Evolutionary conservation across 2,329 filamentous ascomycete genomes (phyloP), one percentile per base, ranked within the genome.

Genomic region (Alternaria sp.): DNA sequence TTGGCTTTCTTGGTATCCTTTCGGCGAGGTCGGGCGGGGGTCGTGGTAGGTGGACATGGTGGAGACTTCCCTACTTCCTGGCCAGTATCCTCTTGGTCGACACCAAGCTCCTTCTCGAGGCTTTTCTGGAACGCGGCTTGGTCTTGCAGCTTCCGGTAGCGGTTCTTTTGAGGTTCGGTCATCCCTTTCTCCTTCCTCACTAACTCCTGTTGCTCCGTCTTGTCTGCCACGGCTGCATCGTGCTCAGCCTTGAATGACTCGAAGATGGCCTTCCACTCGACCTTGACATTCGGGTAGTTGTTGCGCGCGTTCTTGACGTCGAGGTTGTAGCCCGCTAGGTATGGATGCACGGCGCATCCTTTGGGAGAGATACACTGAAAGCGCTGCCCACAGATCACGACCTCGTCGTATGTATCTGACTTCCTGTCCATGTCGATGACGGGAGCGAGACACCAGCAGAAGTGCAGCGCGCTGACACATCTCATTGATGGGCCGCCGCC

Each of bases 251-350:
- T 51, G 49, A 32, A 51, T 8, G 17, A 4, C 28, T 36, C 28
- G 5, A 51, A 51, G 5, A 36, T 51, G 5, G 11, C 28, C 44
- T 55, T 49, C 40, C 43, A 54, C 13, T 15, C 23, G 9, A 63
- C 9, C 25, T 47, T 9, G 11, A 36, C 50, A 4, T 54, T 21
- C 1, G 55, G 55, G 7, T 51, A 57, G 15, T 26, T 45, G 26
- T 63, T 63, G n/a, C 61, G 61, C 23, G 49, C 61, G 28, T 66
- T 57, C 23, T 65, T 67, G 30, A 62, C 36, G 12, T 50, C 28
- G 19, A 57, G 32, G n/a, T 67, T 67, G 56, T 52, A 65, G 17
- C 54, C 65, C 13, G 32, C 45, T 6, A 23, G 50, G 59, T 62
- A 67, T 6, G 45, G 58, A 25, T 67, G 65, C 15, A 32, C 46